Evolutionary conservation across 345 rosid species (phyloP), one percentile per base, ranked within the genome.

Genomic region (Eutrema heterophyllum): DNA sequence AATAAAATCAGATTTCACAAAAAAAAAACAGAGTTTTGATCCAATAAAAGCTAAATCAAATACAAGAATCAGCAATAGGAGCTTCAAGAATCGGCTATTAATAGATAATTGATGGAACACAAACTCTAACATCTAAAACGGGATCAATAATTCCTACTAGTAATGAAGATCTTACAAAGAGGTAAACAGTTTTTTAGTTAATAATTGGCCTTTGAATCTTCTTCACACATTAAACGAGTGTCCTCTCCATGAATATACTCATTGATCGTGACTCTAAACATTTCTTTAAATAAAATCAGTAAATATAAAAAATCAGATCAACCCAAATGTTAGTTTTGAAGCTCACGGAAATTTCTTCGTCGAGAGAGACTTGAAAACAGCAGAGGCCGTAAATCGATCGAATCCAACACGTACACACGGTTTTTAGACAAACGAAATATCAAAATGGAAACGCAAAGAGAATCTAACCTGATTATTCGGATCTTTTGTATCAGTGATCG

Each of bases 381-480:
- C 24, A 50, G 29, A 18, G 50, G 8, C 38, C 7, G 3, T 43
- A n/a, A 6, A 62, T 59, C 40, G 48, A 57, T 43, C 21, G 13
- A 61, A 21, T 21, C 41, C 7, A n/a, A 43, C 38, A 62, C 50
- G 51, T 43, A 61, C 12, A 41, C 76, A 41, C 5, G 41, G 38
- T 3, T 43, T 38, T 54, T 6, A 2, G 39, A 21, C 5, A 73
- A 58, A 35, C 21, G 38, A 55, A 64, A 73, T 21, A 21, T 12
- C 33, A 14, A 50, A 53, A 53, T 14, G 40, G 26, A 68, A 75
- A 63, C 50, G 64, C 39, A 29, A 62, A 70, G 71, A 64, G 36
- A 48, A 76, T 70, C 48, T 64, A 6, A 76, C 80, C 76, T 70
- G 39, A 70, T 1, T 70, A 76, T 13, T 64, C 7, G 48, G 76